These are phyloP conservation scores for Globisporangium lucens DNA, from an alignment of 352 stramenopile species.

Conservation along the genomic window DNA sequence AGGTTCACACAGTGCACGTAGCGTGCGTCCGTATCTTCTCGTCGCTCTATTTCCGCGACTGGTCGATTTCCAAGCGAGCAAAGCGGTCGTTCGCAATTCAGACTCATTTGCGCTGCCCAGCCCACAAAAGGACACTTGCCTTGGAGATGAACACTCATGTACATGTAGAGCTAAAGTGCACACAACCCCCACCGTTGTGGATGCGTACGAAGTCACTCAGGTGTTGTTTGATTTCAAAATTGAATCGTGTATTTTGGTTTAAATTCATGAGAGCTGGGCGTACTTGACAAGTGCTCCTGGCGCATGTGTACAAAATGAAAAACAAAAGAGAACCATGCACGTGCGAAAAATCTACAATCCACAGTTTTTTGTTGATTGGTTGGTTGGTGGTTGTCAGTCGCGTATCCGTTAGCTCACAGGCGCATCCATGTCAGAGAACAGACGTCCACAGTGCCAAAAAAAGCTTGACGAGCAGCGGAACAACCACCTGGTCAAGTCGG, in stretches of 20 bases:
- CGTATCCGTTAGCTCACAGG: not conserved
- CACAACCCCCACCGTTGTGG: not conserved
- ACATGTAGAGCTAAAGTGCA: not conserved
- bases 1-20: not conserved
- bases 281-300: not conserved
- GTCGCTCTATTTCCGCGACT: not conserved
- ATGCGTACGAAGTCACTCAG: not conserved
- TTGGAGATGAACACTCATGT: not conserved
- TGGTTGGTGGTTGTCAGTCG: not conserved
- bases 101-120: not conserved
- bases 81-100: not conserved
- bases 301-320: not conserved
- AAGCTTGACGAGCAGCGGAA: not conserved
- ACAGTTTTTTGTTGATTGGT: not conserved
- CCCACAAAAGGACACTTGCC: too few relatives aligned
- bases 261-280: not conserved
- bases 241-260: conserved; percentile 8
- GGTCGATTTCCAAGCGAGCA: not conserved
- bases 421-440: not conserved
- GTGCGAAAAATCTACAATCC: conserved; percentile 7
- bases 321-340: conserved; percentile 9
- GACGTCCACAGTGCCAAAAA: not conserved
- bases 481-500: not conserved
- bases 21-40: not conserved
- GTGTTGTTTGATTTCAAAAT: not conserved